Percentiles rank a stretch among this genome's conserved stretches.
These are phyloP conservation scores for Teratosphaeria viscida DNA, from an alignment of 2,329 filamentous ascomycete genomes.

Conservation along the genomic window DNA sequence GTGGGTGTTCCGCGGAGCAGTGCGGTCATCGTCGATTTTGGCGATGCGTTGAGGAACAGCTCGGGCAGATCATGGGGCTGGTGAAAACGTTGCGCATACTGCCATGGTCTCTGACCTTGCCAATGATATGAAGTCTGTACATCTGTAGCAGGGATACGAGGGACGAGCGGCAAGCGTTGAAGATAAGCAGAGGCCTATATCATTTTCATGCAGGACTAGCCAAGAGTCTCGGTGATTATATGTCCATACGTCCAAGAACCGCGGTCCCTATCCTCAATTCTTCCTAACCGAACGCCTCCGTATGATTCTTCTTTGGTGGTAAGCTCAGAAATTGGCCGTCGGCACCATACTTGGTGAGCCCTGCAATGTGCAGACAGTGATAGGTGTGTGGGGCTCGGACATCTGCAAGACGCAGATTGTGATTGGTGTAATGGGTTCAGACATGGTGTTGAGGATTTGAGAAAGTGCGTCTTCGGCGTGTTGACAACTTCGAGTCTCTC, in stretches of 20 bases:
- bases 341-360: neutral
- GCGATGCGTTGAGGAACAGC: neutral
- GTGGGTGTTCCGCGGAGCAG: conserved; percentile 20
- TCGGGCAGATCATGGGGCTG: neutral
- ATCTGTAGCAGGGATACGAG: too few relatives aligned
- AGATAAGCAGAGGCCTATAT: too few relatives aligned
- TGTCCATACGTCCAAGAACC: too few relatives aligned
- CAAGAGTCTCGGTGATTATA: too few relatives aligned
- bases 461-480: neutral
- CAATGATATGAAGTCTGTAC: too few relatives aligned
- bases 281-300: neutral
- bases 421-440: neutral
- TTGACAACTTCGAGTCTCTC: neutral
- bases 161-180: too few relatives aligned
- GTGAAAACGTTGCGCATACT: neutral
- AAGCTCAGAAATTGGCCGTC: neutral
- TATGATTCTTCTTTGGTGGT: neutral
- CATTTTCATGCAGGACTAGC: too few relatives aligned
- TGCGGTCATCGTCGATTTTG: conserved; percentile 16
- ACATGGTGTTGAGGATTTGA: neutral
- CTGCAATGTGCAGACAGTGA: neutral
- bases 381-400: neutral
- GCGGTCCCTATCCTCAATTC: too few relatives aligned
- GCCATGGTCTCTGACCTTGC: neutral
- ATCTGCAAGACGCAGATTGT: neutral